Evolutionary conservation across 2,329 filamentous ascomycete genomes (phyloP).

Genomic region (Paecilomyces variotii): DNA sequence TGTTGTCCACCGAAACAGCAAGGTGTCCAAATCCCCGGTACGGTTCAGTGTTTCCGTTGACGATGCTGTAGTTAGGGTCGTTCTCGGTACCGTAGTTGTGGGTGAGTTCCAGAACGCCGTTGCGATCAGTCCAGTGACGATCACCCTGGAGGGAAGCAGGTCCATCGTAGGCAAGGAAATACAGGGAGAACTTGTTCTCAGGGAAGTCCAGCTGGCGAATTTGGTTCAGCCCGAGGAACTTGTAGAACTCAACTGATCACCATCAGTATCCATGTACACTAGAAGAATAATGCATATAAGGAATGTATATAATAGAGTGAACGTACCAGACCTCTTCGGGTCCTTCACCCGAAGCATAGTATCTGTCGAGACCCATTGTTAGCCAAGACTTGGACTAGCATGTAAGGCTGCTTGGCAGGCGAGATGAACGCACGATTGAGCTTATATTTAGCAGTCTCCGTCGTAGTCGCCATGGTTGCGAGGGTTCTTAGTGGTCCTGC

Average conservation of each 20-base stretch:
- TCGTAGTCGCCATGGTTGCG: constrained; percentile 46
- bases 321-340: constrained; percentile 65
- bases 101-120: constrained; percentile 81
- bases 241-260: constrained; percentile 72
- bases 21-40: constrained; percentile 78
- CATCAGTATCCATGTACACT: constrained; percentile 1
- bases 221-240: constrained; percentile 79
- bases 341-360: constrained; percentile 88
- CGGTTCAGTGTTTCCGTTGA: constrained; percentile 87
- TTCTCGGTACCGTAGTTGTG: constrained; percentile 83
- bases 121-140: constrained; percentile 69
- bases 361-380: constrained; percentile 21
- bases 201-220: constrained; percentile 75
- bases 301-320: neutral
- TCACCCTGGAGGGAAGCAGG: constrained; percentile 65
- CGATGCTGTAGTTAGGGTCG: constrained; percentile 69
- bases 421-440: constrained; percentile 49
- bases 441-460: constrained; percentile 56
- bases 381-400: constrained; percentile 3
- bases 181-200: constrained; percentile 87
- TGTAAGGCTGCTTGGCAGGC: neutral
- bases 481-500: constrained; percentile 21
- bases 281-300: neutral
- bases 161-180: constrained; percentile 86
- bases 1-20: constrained; percentile 72